Conservation (phyloP, 768 basidiomycete species). For the Hemileccinum impolitum region DNA sequence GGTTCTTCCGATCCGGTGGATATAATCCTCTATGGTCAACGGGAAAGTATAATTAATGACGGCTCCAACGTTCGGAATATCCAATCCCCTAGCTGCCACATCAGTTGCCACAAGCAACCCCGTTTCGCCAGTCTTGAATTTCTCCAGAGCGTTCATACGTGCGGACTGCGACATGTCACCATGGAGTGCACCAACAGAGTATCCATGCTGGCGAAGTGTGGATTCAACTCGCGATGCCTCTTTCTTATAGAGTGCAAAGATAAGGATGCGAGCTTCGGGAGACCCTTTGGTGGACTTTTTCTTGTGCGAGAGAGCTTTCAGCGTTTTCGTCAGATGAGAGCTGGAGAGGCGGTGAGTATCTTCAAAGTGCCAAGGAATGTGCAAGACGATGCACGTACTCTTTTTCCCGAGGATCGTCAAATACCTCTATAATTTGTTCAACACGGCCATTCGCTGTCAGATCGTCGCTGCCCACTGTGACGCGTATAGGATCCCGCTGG, state of each 20-base stretch:
- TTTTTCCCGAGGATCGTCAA: conserved; percentile 80
- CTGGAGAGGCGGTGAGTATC: conserved; percentile 33
- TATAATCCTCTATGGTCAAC: conserved; percentile 89
- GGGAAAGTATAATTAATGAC: conserved; percentile 99
- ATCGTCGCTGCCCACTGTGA: conserved; percentile 95
- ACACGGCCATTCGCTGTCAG: conserved; percentile 91
- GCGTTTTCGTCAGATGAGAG: conserved; percentile 53
- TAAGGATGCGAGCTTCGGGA: conserved; percentile 67
- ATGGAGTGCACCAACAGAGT: conserved; percentile 78
- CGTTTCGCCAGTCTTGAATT: conserved; percentile 79
- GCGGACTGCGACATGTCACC: conserved; percentile 88
- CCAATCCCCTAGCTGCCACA: conserved; percentile 94
- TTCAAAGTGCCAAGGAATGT: neutral
- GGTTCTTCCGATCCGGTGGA: conserved; percentile 87
- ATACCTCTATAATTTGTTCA: conserved; percentile 90
- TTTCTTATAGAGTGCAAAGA: conserved; percentile 98
- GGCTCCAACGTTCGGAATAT: conserved; percentile 92
- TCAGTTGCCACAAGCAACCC: conserved; percentile 93
- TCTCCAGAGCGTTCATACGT: conserved; percentile 80
- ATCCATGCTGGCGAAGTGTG: conserved; percentile 70
- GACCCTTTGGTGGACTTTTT: conserved; percentile 51
- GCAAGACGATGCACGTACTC: conserved; percentile 53
- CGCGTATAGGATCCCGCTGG: conserved; percentile 76
- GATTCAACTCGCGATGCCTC: conserved; percentile 89
- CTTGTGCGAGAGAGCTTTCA: conserved; percentile 56